phyloP scores from a whole-genome alignment of 2,329 filamentous ascomycete genomes.

The Macroventuria anomochaeta region DNA sequence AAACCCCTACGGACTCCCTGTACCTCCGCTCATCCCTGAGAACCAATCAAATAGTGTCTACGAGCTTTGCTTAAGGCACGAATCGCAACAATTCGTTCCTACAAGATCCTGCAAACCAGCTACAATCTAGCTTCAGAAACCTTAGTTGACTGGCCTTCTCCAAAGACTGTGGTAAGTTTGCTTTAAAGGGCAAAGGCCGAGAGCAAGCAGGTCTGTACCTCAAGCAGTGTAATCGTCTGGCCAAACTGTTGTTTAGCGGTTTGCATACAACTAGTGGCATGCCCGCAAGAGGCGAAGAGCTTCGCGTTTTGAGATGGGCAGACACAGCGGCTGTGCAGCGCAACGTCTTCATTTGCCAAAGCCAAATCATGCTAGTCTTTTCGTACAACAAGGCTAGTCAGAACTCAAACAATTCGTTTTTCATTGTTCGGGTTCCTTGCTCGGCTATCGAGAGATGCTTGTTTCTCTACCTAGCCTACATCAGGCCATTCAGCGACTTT shows the following conservation, averaged over 20 bases:
- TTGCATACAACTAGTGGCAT: neutral
- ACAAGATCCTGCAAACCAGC: neutral
- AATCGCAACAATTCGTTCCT: conserved; percentile 4
- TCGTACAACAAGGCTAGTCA: conserved; percentile 2
- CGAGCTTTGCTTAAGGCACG: too few species aligned
- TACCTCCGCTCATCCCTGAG: too few species aligned
- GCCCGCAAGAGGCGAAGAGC: neutral
- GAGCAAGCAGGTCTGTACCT: neutral
- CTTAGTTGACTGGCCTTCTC: neutral
- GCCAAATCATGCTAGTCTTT: conserved; percentile 2
- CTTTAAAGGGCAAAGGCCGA: neutral
- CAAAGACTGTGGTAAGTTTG: neutral
- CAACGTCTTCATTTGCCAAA: conserved; percentile 3
- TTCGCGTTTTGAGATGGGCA: neutral
- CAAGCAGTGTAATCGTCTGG: neutral
- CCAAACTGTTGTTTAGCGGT: neutral
- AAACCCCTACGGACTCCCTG: too few species aligned
- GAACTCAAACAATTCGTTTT: conserved; percentile 4
- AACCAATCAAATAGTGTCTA: too few species aligned
- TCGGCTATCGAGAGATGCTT: neutral
- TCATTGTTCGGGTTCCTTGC: conserved; percentile 9
- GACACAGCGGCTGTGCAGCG: neutral
- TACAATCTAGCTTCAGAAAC: conserved; percentile 1
- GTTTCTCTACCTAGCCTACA: conserved; percentile 11
- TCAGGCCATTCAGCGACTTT: conserved; percentile 5